A percentile compares a stretch with the other conserved stretches of the same genome.
Evolutionary conservation across 805 yeast genomes (phyloP).

Genomic region (Zygosaccharomyces pseudorouxii): DNA sequence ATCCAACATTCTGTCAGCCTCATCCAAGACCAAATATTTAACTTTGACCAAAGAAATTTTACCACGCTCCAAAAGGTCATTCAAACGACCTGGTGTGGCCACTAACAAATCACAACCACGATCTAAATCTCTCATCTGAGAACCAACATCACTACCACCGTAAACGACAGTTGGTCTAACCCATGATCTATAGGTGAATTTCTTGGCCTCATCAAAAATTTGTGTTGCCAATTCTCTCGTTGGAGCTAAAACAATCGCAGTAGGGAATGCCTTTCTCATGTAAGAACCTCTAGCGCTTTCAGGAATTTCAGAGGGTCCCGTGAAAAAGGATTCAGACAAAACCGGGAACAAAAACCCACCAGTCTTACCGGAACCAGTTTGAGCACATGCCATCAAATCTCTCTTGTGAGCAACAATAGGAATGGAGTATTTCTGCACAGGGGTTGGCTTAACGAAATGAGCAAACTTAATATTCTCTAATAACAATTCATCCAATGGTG

Average conservation of each 20-base stretch:
- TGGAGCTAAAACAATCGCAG: constrained; percentile 94
- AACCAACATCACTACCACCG: constrained; percentile 95
- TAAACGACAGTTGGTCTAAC: constrained; percentile 93
- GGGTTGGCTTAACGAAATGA: constrained; percentile 93
- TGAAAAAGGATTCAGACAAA: constrained; percentile 79
- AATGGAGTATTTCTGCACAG: constrained; percentile 89
- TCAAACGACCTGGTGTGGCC: constrained; percentile 99
- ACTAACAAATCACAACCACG: constrained; percentile 94
- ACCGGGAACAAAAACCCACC: constrained; percentile 99
- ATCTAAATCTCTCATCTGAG: constrained; percentile 82
- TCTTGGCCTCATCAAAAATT: constrained; percentile 92
- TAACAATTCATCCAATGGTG: constrained; percentile 83
- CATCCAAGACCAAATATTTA: constrained; percentile 92
- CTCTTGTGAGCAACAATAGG: constrained; percentile 87
- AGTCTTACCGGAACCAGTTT: constrained; percentile 99
- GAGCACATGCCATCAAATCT: constrained; percentile 96
- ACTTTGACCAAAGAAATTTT: constrained; percentile 82
- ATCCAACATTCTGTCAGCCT: constrained; percentile 99
- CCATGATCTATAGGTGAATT: constrained; percentile 97
- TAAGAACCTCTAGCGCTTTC: constrained; percentile 38
- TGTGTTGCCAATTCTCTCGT: constrained; percentile 98
- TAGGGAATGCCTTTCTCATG: constrained; percentile 83
- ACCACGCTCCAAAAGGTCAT: constrained; percentile 93
- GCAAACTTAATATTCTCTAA: constrained; percentile 84
- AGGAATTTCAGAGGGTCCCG: constrained; percentile 72